Percentiles rank a stretch among this genome's conserved stretches.
These are phyloP conservation scores for Chlamydomonas incerta DNA, from an alignment of 139 green algal genomes.

Conservation along the genomic window DNA sequence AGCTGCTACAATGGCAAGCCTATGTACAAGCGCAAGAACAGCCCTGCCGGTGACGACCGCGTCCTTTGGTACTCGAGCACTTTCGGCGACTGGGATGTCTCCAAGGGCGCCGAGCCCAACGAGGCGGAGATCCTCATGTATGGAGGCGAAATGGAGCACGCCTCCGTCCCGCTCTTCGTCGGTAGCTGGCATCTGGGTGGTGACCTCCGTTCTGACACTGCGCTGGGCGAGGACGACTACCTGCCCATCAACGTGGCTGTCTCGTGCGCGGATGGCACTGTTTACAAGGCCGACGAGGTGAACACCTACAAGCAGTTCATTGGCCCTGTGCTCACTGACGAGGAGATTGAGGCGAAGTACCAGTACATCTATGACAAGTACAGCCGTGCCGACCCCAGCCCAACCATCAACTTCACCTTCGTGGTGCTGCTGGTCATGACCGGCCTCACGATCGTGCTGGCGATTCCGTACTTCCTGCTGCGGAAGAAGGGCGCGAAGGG, in stretches of 20 bases:
- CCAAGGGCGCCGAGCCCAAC: constrained; percentile 58
- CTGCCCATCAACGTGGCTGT: constrained; percentile 52
- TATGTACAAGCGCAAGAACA: constrained; percentile 65
- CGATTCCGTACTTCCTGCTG: constrained; percentile 71
- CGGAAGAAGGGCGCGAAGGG: constrained; percentile 44
- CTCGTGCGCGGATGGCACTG: constrained; percentile 61
- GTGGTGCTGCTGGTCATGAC: constrained; percentile 70
- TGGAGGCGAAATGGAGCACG: constrained; percentile 68
- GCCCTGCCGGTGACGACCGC: constrained; percentile 56
- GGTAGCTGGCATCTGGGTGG: constrained; percentile 65
- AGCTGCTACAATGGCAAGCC: constrained; percentile 69
- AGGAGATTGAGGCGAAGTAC: constrained; percentile 71
- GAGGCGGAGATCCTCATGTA: constrained; percentile 73
- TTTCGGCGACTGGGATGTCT: constrained; percentile 71
- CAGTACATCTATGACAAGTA: constrained; percentile 65
- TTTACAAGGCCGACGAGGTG: constrained; percentile 35
- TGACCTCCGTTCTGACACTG: constrained; percentile 51
- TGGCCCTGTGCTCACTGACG: constrained; percentile 56
- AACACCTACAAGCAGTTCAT: constrained; percentile 10
- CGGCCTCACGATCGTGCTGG: constrained; percentile 67
- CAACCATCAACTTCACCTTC: constrained; percentile 70
- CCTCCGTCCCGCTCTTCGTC: constrained; percentile 62
- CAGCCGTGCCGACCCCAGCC: constrained; percentile 57
- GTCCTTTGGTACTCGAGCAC: constrained; percentile 65
- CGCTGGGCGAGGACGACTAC: constrained; percentile 56